Evolutionary conservation across 164 flowering plant genomes (phyloP).

Genomic region (Magnolia changhungtana): DNA sequence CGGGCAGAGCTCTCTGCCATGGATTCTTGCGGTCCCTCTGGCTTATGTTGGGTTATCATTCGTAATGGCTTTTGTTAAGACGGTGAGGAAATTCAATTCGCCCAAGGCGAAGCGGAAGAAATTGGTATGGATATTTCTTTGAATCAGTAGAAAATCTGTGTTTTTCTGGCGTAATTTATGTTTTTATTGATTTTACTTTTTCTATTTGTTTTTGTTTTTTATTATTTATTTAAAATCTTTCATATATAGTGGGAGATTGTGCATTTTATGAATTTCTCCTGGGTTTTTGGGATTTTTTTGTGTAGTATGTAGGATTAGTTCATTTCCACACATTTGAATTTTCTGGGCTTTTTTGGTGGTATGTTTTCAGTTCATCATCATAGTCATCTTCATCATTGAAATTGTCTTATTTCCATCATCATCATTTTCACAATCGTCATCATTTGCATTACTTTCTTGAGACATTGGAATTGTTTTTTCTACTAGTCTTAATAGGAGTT

Average conservation of each 20-base stretch:
- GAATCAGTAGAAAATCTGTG: not conserved
- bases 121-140: constrained; percentile 39
- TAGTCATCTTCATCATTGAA: no score
- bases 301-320: not conserved
- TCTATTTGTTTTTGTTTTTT: no score
- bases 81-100: constrained; percentile 63
- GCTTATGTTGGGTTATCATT: constrained; percentile 72
- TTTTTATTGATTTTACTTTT: not conserved
- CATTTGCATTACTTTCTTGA: no score
- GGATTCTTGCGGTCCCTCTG: constrained; percentile 80
- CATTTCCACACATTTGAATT: no score
- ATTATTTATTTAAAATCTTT: no score
- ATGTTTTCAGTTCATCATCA: no score
- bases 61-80: constrained; percentile 68
- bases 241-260: no score
- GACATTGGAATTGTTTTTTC: no score
- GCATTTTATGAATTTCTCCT: not conserved
- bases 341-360: no score
- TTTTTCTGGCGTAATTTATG: not conserved
- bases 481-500: no score
- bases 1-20: constrained; percentile 70
- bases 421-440: no score
- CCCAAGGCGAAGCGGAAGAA: constrained; percentile 58
- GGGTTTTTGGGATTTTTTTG: not conserved
- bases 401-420: no score